Conservation (phyloP, 2,329 filamentous ascomycete genomes). For the Aspergillus clavatus region DNA sequence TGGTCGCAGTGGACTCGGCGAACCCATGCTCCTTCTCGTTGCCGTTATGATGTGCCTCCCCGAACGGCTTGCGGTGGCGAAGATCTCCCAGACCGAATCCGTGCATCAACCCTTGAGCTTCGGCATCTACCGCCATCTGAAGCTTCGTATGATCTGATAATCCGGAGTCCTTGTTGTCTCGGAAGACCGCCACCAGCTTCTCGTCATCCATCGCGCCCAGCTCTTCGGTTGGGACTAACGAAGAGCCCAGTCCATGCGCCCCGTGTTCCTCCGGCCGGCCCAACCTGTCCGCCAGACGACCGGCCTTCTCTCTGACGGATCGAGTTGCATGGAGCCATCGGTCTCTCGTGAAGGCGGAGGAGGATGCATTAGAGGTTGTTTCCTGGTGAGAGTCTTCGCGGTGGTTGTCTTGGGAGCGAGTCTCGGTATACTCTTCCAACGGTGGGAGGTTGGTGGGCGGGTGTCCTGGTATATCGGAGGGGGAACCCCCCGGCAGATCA, state of each 20-base stretch:
- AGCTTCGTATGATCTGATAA: neutral
- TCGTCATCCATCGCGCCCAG: slow-evolving; percentile 8
- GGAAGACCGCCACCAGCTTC: slow-evolving; percentile 5
- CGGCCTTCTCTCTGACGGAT: slow-evolving; percentile 2
- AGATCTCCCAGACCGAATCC: slow-evolving; percentile 1
- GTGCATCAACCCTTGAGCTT: slow-evolving; percentile 6
- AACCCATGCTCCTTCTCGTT: neutral
- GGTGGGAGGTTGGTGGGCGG: too few relatives aligned
- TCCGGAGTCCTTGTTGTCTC: neutral
- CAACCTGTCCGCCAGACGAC: slow-evolving; percentile 2
- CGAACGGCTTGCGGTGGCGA: neutral
- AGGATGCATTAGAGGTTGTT: neutral
- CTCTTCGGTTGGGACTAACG: slow-evolving; percentile 4
- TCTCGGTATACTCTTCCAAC: neutral
- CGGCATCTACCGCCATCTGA: slow-evolving; percentile 2
- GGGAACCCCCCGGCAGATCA: neutral
- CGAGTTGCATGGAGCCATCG: slow-evolving; percentile 3
- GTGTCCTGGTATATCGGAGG: neutral
- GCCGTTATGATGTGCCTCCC: neutral
- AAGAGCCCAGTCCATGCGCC: slow-evolving; percentile 1
- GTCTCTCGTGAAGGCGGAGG: slow-evolving; percentile 2
- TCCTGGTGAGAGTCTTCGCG: neutral
- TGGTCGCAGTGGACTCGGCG: neutral
- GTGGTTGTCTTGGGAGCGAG: neutral
- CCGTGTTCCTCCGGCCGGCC: neutral